phyloP scores from a whole-genome alignment of 2,329 filamentous ascomycete genomes.

The Bipolaris sorokiniana region DNA sequence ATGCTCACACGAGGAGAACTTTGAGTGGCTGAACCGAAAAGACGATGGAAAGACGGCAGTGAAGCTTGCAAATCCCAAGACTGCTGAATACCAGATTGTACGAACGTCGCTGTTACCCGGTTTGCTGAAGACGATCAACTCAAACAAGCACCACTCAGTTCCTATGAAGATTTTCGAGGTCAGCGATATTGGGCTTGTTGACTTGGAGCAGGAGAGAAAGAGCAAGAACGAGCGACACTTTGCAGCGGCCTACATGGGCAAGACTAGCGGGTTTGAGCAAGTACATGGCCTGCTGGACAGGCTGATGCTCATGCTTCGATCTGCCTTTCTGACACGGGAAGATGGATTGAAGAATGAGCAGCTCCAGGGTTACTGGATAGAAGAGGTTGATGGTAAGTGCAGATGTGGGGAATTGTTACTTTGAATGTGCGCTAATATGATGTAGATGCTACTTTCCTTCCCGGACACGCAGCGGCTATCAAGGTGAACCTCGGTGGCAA shows the following conservation, averaged over 20 bases:
- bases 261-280: slow-evolving; percentile 91
- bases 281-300: slow-evolving; percentile 94
- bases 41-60: slow-evolving; percentile 86
- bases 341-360: slow-evolving; percentile 65
- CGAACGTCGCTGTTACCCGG: slow-evolving; percentile 85
- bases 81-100: slow-evolving; percentile 89
- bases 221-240: slow-evolving; percentile 92
- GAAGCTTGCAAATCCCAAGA: slow-evolving; percentile 90
- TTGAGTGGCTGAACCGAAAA: slow-evolving; percentile 87
- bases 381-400: slow-evolving; percentile 77
- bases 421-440: slow-evolving; percentile 13
- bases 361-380: slow-evolving; percentile 84
- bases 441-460: slow-evolving; percentile 83
- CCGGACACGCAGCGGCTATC: slow-evolving; percentile 85
- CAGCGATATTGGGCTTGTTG: slow-evolving; percentile 91
- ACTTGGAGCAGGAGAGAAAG: slow-evolving; percentile 78
- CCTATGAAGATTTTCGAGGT: slow-evolving; percentile 94
- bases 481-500: slow-evolving; percentile 77
- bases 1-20: slow-evolving; percentile 98
- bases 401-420: background rate
- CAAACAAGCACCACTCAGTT: slow-evolving; percentile 87
- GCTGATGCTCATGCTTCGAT: slow-evolving; percentile 88
- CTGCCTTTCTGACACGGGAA: slow-evolving; percentile 77
- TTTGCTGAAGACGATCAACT: slow-evolving; percentile 88
- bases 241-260: slow-evolving; percentile 94